Conservation (phyloP, 768 basidiomycete genomes). For the Lentinula aciculospora region DNA sequence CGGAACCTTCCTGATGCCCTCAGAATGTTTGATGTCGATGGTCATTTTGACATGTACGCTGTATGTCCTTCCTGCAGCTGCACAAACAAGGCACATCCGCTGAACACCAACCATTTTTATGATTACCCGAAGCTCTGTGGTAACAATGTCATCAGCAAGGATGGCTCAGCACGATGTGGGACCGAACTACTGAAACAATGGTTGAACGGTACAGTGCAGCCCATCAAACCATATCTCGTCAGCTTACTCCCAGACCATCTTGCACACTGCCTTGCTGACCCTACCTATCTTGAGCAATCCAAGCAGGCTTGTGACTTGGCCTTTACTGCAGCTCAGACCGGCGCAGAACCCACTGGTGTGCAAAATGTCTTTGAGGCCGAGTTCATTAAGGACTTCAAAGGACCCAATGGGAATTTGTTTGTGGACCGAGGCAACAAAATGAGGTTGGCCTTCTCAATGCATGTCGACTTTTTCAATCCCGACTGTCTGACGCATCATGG, state of each 20-base stretch:
- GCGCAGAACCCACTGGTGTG: conserved; percentile 2
- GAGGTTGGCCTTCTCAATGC: conserved; percentile 19
- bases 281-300: conserved; percentile 11
- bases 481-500: conserved; percentile 19
- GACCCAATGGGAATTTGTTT: conserved; percentile 17
- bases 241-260: conserved; percentile 18
- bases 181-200: neutral
- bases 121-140: conserved; percentile 9
- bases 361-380: conserved; percentile 19
- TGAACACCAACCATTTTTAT: conserved; percentile 1
- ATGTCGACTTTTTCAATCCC: conserved; percentile 30
- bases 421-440: conserved; percentile 13
- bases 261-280: conserved; percentile 12
- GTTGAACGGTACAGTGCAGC: neutral
- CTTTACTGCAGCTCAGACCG: conserved; percentile 2
- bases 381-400: conserved; percentile 21
- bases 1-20: neutral
- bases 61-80: conserved; percentile 1
- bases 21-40: neutral
- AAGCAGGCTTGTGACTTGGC: conserved; percentile 15
- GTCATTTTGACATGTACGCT: neutral
- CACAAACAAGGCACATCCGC: neutral
- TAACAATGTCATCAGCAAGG: neutral
- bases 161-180: neutral
- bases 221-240: conserved; percentile 14